These are phyloP conservation scores for Fusarium domesticum DNA, from an alignment of 2,329 filamentous ascomycete genomes.

Conservation along the genomic window DNA sequence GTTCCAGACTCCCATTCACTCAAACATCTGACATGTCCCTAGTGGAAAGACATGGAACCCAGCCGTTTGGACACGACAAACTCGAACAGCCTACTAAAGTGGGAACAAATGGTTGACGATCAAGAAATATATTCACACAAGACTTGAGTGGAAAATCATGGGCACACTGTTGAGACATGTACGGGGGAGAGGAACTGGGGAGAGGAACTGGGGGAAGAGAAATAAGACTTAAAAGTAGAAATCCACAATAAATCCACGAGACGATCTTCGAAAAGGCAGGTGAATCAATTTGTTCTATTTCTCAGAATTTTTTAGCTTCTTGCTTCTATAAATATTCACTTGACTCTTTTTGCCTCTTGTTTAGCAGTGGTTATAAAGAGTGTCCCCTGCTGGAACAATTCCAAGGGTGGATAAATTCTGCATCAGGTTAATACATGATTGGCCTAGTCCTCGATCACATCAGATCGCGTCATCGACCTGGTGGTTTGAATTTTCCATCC, in stretches of 20 bases:
- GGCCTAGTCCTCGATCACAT: constrained; percentile 22
- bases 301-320: no score
- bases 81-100: no score
- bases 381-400: no score
- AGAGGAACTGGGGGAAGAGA: neutral
- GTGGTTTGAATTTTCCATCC: constrained; percentile 15
- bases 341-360: no score
- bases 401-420: constrained; percentile 16
- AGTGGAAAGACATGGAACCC: neutral
- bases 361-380: no score
- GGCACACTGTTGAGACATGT: neutral
- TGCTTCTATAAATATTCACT: no score
- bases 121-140: neutral
- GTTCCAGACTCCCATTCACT: neutral
- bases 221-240: neutral
- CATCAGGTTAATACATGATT: constrained; percentile 6
- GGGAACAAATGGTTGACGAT: no score
- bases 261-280: neutral
- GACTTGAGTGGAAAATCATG: neutral
- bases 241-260: neutral
- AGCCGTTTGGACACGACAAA: neutral
- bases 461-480: constrained; percentile 32
- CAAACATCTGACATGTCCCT: neutral
- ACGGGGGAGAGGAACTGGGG: neutral
- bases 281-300: no score